Evolutionary conservation across 2,329 filamentous ascomycete genomes (phyloP), one percentile per base, ranked within the genome.

Genomic region (Aureobasidium sp.): DNA sequence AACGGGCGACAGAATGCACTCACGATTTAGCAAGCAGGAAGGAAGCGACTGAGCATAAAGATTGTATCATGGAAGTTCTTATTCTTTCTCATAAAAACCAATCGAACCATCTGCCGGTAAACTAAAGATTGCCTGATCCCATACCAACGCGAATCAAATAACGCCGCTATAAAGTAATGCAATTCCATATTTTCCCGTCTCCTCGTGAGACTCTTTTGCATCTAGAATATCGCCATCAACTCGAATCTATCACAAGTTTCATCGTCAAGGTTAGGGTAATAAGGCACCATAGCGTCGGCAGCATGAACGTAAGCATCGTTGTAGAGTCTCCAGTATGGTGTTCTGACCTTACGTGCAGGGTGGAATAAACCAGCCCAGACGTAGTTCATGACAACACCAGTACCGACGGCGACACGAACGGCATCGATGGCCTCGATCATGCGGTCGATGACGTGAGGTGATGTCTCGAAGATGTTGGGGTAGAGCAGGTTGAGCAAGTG

Each of bases 281-380:
- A 97, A 2, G 94, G 95, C 61, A 99, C 89, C 86, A 99, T 95
- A 31, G 91, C 85, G 75, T 99, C 94, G 19, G 93, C 93, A 35
- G 84, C 86, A 72, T 96, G 90, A 52, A 97, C 93, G 72, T 99
- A 99, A 3, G 92, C 91, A 74, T 97, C 91, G 70, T 99, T 99
- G 78, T 97, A 97, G 47, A 99, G 79, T 63, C 94, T 82, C 93
- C 94, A 99, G 78, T 97, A 99, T 22, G 95, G 94, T 66, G 85
- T 87, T 64, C 94, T 84, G 60, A 99, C 94, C 78, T 97, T 97
- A 65, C 94, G 84, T 3, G 94, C 94, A 0, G 94, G 93, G 73
- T 99, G 95, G 81, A 99, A 99, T 19, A 99, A 80, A 19, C 94
- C 94, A 0, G 94, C 93, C 92, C 92, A 97, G 64, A 97, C 88